Evolutionary conservation across 306 rosid genomes (phyloP), one percentile per base, ranked within the genome.

Genomic region (Hippophae gyantsensis): DNA sequence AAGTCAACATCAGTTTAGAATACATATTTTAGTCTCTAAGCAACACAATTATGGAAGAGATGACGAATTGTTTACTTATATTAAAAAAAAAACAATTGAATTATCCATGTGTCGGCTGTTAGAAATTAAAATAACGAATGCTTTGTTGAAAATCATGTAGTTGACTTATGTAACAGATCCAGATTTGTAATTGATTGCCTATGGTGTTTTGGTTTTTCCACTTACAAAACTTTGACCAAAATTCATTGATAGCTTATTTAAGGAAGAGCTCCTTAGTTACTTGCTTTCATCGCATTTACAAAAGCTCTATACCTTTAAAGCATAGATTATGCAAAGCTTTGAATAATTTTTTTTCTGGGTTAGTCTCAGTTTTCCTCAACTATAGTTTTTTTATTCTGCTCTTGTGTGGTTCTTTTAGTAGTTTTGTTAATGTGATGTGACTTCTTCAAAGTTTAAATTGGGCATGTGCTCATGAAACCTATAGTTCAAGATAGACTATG

Each of bases 211-310:
- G 2, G 6, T 42, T 40, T 59, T 64, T 78, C 47, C 86, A 79
- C 81, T 76, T 45, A 62, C 79, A 81, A 53, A 79, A 65, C 76
- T 75, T 83, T 80, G 87, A 80, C 86, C 51, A 38, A 42, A 60
- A 81, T 42, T 55, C 70, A 55, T 71, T 62, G 13, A 9, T 42
- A 43, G 64, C 79, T 67, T 77, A 72, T 74, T 72, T 75, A 78
- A 75, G 69, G 70, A 58, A 48, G 69, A 66, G 67, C 77, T 73
- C 69, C 65, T 40, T 51, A 55, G 13, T 32, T 13, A 43, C 46
- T 7, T 40, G 52, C 51, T 72, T 66, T 51, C 47, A 47, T 69
- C 5, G 38, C 38, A 32, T 58, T 51, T 62, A 72, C 69, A 42
- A 63, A 65, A 56, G 62, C 69, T 64, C 54, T 42, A 9, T 40